Evolutionary conservation across 202 grass and related monocot genomes (phyloP), one percentile per base, ranked within the genome.

Genomic region (Eragrostis tef): DNA sequence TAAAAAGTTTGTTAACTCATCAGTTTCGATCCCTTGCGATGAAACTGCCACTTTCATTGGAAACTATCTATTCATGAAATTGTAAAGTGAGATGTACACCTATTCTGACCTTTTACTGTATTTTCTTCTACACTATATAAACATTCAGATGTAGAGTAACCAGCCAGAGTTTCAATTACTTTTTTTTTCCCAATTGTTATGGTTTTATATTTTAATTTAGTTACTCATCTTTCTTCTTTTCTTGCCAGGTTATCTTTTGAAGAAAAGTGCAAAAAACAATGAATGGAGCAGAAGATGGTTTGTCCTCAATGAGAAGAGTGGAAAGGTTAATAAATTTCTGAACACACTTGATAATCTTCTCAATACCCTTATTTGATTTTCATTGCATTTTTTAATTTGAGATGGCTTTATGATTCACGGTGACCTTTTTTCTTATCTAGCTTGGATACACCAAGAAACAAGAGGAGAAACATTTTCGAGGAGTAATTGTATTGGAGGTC

Each of bases 371-470:
- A 68, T 49, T 42, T 88, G 44, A 25, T 60, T 42, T 86, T 75
- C 17, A 61, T 5, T 70, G 25, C 17, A 22, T 88, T 63, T 21
- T n/a, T 51, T 73, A 61, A 58, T 31, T 89, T 90, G 66, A 79
- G 70, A 67, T 20, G 67, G 19, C 71, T 82, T 6, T 54, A 69
- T 65, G 50, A 85, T 86, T 86, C 77, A 78, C 46, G 41, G 25
- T 53, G n/a, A 53, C n/a, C 24, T 73, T 75, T 86, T 68, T 27
- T 26, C 67, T 64, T 42, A 13, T 89, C 66, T 90, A 99, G 96
- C 93, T 99, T 79, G 96, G 96, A 69, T 99, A 99, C 78, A 99
- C 96, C 27, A 99, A 99, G 86, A 99, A 96, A 79, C 96, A 99
- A 86, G 96, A 99, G 79, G 96, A 99, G 72, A 88, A 75, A 26